Percentiles rank a stretch among this genome's conserved stretches.
These are phyloP conservation scores for Boletus tomentosulus DNA, from an alignment of 768 basidiomycete species.

Conservation along the genomic window DNA sequence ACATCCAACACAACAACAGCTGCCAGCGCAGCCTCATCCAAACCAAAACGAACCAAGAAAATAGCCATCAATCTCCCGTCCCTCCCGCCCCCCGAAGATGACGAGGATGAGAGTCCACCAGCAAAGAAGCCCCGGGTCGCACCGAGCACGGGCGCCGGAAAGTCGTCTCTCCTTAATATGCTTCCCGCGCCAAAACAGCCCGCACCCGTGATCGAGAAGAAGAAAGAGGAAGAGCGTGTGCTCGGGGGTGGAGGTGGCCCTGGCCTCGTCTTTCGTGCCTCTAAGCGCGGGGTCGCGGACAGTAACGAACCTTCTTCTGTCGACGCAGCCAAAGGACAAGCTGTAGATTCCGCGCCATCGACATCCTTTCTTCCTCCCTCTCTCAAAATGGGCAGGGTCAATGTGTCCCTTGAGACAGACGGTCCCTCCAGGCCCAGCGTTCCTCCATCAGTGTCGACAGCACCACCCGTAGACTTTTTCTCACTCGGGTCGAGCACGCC, in stretches of 20 bases:
- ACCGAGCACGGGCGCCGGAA: slow-evolving; percentile 45
- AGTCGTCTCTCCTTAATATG: slow-evolving; percentile 66
- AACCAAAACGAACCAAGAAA: slow-evolving; percentile 43
- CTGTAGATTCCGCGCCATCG: slow-evolving; percentile 18
- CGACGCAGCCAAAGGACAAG: background rate
- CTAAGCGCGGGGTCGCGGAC: slow-evolving; percentile 8
- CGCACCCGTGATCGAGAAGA: slow-evolving; percentile 34
- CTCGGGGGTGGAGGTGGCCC: slow-evolving; percentile 62
- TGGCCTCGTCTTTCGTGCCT: slow-evolving; percentile 55
- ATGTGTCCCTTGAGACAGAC: slow-evolving; percentile 49
- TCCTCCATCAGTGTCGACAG: slow-evolving; percentile 12
- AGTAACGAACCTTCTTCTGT: background rate
- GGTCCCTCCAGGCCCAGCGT: slow-evolving; percentile 6
- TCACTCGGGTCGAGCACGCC: slow-evolving; percentile 44
- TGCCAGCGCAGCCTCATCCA: slow-evolving; percentile 18
- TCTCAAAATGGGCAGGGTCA: slow-evolving; percentile 54
- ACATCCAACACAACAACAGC: slow-evolving; percentile 1
- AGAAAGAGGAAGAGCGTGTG: slow-evolving; percentile 42
- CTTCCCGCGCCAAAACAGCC: slow-evolving; percentile 67
- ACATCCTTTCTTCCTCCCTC: slow-evolving; percentile 57
- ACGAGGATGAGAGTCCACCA: slow-evolving; percentile 47
- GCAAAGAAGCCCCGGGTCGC: slow-evolving; percentile 56
- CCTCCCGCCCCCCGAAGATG: slow-evolving; percentile 32
- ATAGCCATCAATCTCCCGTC: slow-evolving; percentile 37
- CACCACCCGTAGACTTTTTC: slow-evolving; percentile 60